Conservation (phyloP, 164 flowering plant species). For the Tinospora cordifolia region DNA sequence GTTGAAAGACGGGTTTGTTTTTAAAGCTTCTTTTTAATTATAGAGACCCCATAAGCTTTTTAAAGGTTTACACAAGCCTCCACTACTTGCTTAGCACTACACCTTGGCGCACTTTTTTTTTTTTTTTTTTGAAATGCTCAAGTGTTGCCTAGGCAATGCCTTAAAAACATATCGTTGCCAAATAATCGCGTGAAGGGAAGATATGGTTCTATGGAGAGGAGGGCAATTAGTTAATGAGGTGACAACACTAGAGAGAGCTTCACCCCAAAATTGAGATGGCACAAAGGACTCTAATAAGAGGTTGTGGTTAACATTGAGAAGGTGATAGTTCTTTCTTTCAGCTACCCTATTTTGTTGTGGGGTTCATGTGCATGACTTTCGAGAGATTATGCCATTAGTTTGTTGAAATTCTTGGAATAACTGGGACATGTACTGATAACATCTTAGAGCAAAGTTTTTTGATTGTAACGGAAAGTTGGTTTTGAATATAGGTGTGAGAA, state of each 20-base stretch:
- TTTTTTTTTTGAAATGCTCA: no score
- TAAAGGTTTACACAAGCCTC: no score
- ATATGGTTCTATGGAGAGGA: background rate
- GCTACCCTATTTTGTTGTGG: constrained; percentile 7
- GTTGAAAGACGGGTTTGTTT: no score
- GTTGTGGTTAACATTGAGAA: background rate
- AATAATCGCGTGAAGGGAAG: background rate
- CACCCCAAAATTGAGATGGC: background rate
- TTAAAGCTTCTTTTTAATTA: no score
- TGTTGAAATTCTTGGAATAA: background rate
- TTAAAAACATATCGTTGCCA: no score
- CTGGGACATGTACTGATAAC: background rate
- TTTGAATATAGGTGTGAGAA: background rate
- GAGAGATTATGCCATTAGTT: background rate
- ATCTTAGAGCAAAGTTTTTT: background rate
- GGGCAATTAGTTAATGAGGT: constrained; percentile 2
- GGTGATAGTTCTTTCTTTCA: background rate
- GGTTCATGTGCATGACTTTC: background rate
- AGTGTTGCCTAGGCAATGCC: no score
- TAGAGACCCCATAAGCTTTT: no score
- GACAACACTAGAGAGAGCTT: background rate
- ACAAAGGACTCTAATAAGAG: background rate
- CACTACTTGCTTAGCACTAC: no score
- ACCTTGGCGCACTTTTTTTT: no score
- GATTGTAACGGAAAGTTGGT: background rate